Percentiles rank a stretch among this genome's conserved stretches.
phyloP scores from a whole-genome alignment of 139 green algal genomes.

The Coelastrella sp. region DNA sequence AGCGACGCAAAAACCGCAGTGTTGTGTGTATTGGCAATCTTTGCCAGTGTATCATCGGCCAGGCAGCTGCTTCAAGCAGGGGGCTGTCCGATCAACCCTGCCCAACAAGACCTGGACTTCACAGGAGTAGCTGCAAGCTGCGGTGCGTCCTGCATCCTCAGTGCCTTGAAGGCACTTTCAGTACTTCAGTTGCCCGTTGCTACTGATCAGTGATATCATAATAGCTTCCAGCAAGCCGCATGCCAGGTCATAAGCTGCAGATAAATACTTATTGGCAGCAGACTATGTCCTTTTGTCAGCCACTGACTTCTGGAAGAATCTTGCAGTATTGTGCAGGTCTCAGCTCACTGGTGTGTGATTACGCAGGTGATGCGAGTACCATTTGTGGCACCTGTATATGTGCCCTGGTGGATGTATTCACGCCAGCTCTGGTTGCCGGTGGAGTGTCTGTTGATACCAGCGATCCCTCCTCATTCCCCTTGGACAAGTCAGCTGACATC shows the following conservation, averaged over 20 bases:
- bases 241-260: not conserved
- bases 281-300: not conserved
- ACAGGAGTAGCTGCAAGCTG: not conserved
- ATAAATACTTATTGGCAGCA: not conserved
- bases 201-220: not conserved
- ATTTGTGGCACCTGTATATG: conserved; percentile 44
- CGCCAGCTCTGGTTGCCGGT: conserved; percentile 23
- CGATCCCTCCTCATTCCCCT: conserved; percentile 4
- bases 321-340: not conserved
- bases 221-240: not conserved
- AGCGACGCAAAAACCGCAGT: not conserved
- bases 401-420: conserved; percentile 32
- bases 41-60: not conserved
- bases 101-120: conserved; percentile 2
- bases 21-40: not conserved
- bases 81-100: conserved; percentile 16
- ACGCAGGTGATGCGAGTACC: not conserved
- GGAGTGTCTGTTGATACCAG: conserved; percentile 2
- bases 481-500: conserved; percentile 28
- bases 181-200: not conserved
- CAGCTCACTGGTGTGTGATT: not conserved
- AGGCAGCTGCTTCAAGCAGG: not conserved
- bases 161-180: not conserved
- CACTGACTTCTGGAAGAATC: not conserved
- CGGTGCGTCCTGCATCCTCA: not conserved